phyloP scores from a whole-genome alignment of 2,329 filamentous ascomycete genomes.

The Trichoderma asperellum region DNA sequence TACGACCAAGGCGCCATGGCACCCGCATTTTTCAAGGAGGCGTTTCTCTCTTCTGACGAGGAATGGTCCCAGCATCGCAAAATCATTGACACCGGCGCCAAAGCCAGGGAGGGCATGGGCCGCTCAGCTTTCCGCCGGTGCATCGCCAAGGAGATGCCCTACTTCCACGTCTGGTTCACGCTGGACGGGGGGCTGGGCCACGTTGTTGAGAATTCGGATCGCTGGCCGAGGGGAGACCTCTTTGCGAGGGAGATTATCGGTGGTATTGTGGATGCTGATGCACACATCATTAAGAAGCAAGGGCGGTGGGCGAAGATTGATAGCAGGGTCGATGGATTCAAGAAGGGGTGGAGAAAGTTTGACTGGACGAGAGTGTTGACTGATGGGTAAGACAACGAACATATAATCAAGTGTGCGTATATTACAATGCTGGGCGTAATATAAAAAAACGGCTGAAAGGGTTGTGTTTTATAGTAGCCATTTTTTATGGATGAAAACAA shows the following conservation, averaged over 20 bases:
- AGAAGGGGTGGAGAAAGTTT: constrained; percentile 86
- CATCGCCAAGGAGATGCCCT: constrained; percentile 94
- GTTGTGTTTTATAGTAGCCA: not conserved
- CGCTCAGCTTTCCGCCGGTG: constrained; percentile 79
- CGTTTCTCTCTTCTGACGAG: constrained; percentile 83
- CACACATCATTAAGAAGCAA: constrained; percentile 86
- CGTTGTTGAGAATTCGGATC: constrained; percentile 80
- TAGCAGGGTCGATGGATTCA: constrained; percentile 74
- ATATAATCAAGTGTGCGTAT: not conserved
- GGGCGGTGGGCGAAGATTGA: constrained; percentile 78
- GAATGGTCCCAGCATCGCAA: constrained; percentile 97
- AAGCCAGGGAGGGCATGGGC: constrained; percentile 67
- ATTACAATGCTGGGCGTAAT: not conserved
- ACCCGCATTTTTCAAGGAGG: constrained; percentile 93
- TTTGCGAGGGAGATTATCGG: constrained; percentile 92
- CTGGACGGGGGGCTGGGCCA: constrained; percentile 92
- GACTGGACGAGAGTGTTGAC: constrained; percentile 75
- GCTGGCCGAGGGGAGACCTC: constrained; percentile 88
- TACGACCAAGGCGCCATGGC: constrained; percentile 89
- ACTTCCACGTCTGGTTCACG: constrained; percentile 95
- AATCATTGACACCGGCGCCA: constrained; percentile 81
- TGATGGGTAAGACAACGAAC: constrained; percentile 38
- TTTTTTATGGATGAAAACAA: not conserved
- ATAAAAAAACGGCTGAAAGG: not conserved
- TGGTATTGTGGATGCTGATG: constrained; percentile 84